Evolutionary conservation across 2,329 filamentous ascomycete species (phyloP).

Genomic region (Epicoccum nigrum): DNA sequence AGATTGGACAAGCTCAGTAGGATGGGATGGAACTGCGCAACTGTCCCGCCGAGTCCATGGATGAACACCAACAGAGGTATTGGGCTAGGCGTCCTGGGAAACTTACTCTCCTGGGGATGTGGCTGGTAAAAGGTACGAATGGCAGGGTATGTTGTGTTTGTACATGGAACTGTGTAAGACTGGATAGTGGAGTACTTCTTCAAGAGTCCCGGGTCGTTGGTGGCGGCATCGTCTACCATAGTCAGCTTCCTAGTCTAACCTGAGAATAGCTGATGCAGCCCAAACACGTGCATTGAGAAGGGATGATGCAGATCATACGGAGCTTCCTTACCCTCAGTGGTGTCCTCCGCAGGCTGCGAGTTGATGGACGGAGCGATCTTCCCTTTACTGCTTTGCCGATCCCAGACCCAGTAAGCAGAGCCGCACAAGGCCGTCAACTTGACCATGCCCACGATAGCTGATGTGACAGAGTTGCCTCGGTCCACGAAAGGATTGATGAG

Average conservation of each 20-base stretch:
- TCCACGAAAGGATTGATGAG: constrained; percentile 34
- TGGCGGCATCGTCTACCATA: constrained; percentile 50
- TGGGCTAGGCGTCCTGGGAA: constrained; percentile 73
- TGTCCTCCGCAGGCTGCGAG: constrained; percentile 29
- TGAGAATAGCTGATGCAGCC: constrained; percentile 3
- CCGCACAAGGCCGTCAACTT: constrained; percentile 46
- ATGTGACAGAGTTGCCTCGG: constrained; percentile 22
- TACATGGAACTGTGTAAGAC: constrained; percentile 72
- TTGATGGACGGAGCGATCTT: constrained; percentile 24
- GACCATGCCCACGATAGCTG: constrained; percentile 47
- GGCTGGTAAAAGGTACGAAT: constrained; percentile 83
- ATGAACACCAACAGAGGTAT: constrained; percentile 88
- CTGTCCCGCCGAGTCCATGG: constrained; percentile 90
- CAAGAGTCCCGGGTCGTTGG: constrained; percentile 78
- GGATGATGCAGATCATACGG: constrained; percentile 15
- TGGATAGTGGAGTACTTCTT: constrained; percentile 74
- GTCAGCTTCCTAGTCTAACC: constrained; percentile 13
- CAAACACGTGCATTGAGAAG: constrained; percentile 14
- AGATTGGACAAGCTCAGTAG: constrained; percentile 81
- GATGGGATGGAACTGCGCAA: constrained; percentile 84
- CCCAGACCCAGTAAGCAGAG: constrained; percentile 45
- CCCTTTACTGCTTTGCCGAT: constrained; percentile 27
- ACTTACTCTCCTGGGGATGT: constrained; percentile 81
- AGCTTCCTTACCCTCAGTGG: constrained; percentile 33
- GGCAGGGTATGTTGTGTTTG: constrained; percentile 70